phyloP scores from a whole-genome alignment of 345 rosid species.

The Clausena lansium region DNA sequence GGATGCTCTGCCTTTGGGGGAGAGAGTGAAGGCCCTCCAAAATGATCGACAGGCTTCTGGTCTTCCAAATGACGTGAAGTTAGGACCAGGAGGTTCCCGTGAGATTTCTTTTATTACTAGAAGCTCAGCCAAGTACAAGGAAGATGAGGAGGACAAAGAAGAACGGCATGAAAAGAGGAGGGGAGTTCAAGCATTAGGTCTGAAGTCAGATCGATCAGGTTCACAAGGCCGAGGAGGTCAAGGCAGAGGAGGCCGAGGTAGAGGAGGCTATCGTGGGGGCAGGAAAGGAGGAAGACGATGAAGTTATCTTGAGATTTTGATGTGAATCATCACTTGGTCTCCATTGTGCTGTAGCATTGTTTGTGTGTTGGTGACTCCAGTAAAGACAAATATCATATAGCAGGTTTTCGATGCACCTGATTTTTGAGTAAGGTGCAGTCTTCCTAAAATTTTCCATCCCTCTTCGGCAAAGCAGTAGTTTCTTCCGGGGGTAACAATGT shows the following conservation, averaged over 20 bases:
- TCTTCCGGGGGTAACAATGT: background rate
- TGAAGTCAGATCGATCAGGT: slow-evolving; percentile 44
- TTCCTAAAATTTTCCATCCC: background rate
- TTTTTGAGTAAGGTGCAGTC: background rate
- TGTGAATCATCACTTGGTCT: background rate
- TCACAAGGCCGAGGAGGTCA: slow-evolving; percentile 52
- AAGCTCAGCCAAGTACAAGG: slow-evolving; percentile 58
- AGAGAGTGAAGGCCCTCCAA: slow-evolving; percentile 68
- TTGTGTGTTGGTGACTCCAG: background rate
- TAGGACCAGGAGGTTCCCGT: slow-evolving; percentile 88
- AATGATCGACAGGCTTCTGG: slow-evolving; percentile 34
- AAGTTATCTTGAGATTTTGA: too few relatives aligned
- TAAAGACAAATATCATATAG: background rate
- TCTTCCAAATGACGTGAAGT: slow-evolving; percentile 47
- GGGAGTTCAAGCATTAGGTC: slow-evolving; percentile 78
- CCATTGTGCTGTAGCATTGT: too few relatives aligned
- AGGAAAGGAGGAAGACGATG: slow-evolving; percentile 44
- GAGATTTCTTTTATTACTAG: slow-evolving; percentile 74
- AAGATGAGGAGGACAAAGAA: slow-evolving; percentile 54
- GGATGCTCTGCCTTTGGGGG: slow-evolving; percentile 75
- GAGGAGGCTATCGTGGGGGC: slow-evolving; percentile 42
- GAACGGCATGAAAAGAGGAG: slow-evolving; percentile 50
- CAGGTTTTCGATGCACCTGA: background rate
- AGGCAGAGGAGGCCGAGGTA: slow-evolving; percentile 40
- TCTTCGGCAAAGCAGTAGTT: background rate